Evolutionary conservation across 805 yeast genomes (phyloP).

Genomic region (Torulaspora franciscae): DNA sequence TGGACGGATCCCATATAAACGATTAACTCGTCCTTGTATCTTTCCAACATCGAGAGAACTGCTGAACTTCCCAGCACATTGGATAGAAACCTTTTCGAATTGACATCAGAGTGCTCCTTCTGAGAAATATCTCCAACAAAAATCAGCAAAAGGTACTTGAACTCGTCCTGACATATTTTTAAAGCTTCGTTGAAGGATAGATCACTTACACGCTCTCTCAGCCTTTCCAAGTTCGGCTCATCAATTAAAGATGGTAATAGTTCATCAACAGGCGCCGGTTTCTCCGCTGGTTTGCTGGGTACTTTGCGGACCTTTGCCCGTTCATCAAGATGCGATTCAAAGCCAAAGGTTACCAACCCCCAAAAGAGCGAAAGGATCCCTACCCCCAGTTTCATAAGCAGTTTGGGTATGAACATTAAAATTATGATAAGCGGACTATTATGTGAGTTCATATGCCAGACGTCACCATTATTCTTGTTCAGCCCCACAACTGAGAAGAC

Average conservation of each 20-base stretch:
- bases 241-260: constrained; percentile 12
- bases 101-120: constrained; percentile 16
- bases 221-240: constrained; percentile 7
- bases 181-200: constrained; percentile 42
- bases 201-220: constrained; percentile 13
- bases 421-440: constrained; percentile 44
- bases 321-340: constrained; percentile 12
- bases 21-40: constrained; percentile 41
- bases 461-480: constrained; percentile 9
- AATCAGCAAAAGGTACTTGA: constrained; percentile 51
- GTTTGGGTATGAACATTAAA: constrained; percentile 51
- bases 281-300: constrained; percentile 22
- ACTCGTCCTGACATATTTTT: constrained; percentile 37
- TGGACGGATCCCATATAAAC: constrained; percentile 62
- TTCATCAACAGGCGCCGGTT: constrained; percentile 11
- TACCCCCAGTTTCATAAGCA: constrained; percentile 29
- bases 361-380: constrained; percentile 22
- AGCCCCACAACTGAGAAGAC: constrained; percentile 27
- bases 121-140: constrained; percentile 43
- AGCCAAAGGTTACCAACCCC: constrained; percentile 22
- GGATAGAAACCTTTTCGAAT: constrained; percentile 41
- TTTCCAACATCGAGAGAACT: constrained; percentile 38
- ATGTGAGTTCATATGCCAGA: constrained; percentile 8
- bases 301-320: constrained; percentile 14
- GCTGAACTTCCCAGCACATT: constrained; percentile 43